Evolutionary conservation across 163 green algal genomes (phyloP).

Genomic region (Smithsoniella earleae): DNA sequence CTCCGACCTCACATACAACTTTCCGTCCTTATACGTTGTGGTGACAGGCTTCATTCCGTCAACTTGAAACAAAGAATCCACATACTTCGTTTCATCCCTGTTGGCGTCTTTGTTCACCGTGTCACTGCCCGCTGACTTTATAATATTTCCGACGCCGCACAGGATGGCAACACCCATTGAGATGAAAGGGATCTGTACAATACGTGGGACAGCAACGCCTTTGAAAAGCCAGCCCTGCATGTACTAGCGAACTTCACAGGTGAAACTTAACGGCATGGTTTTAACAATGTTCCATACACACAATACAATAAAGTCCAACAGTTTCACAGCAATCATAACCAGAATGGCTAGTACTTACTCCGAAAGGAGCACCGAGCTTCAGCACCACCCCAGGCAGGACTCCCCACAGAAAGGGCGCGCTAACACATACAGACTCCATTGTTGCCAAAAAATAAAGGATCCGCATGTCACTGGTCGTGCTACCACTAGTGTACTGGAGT

Average conservation of each 20-base stretch:
- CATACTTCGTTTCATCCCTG: slow-evolving; percentile 10
- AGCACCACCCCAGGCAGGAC: slow-evolving; percentile 4
- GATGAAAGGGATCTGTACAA: slow-evolving; percentile 8
- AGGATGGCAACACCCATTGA: neutral
- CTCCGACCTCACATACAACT: neutral
- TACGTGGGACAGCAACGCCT: neutral
- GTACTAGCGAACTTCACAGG: neutral
- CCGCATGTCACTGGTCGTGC: neutral
- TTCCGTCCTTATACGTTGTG: neutral
- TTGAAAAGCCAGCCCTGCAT: neutral
- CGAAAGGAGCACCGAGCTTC: neutral
- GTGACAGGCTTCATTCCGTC: neutral
- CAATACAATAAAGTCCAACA: too few relatives aligned
- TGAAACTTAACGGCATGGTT: too few relatives aligned
- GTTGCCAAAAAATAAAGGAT: slow-evolving; percentile 1
- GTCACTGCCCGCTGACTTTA: neutral
- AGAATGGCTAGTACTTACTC: neutral
- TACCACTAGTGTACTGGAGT: neutral
- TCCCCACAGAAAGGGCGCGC: neutral
- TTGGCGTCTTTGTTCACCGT: neutral
- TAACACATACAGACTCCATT: neutral
- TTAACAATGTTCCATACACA: too few relatives aligned
- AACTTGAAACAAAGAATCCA: slow-evolving; percentile 16
- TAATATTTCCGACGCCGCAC: neutral
- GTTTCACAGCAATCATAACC: neutral